Evolutionary conservation across 83 land plant species (phyloP), one percentile per base, ranked within the genome.

Genomic region (Thuja plicata): DNA sequence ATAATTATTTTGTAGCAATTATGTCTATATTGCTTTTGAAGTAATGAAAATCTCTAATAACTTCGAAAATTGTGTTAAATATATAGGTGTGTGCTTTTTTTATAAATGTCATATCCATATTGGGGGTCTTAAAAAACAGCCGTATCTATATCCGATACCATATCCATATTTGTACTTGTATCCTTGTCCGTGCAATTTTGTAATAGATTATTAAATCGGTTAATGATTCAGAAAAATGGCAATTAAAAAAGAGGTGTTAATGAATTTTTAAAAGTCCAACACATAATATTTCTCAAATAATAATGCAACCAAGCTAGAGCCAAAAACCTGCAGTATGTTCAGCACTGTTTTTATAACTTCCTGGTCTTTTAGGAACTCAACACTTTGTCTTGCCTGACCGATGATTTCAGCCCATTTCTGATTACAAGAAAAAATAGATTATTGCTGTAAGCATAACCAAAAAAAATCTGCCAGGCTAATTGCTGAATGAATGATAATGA

Each of bases 351-450:
- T 92, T 27, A 97, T 96, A 10, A 96, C 97, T 57, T 96, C 98
- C 89, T 91, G 99, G 89, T 97, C 92, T 87, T 99, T 99, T 55
- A 99, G 90, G 74, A 91, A 92, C 24, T 99, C 99, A 76, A 97
- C 98, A 92, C 95, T 96, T 85, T 89, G 95, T 83, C 98, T 94
- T 38, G 99, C 99, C 90, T 99, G 99, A 7, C 95, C 96, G 87
- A 99, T 97, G 27, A 99, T 99, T 87, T 97, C 99, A 12, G 93
- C 97, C 99, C 99, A 99, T 94, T 92, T 96, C 99, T 99, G 93
- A 35, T 32, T 90, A 92, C 55, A 37, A 91, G 35, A 48, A 88
- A 16, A 32, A 85, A 83, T 17, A 24, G 30, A 52, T 19, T 1
- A 19, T 50, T 50, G 32, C 54, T 88, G 40, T 38, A 87, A 87